Evolutionary conservation across 495 filamentous ascomycete genomes (phyloP), one percentile per base, ranked within the genome.

Genomic region (Xylaria bambusicola): DNA sequence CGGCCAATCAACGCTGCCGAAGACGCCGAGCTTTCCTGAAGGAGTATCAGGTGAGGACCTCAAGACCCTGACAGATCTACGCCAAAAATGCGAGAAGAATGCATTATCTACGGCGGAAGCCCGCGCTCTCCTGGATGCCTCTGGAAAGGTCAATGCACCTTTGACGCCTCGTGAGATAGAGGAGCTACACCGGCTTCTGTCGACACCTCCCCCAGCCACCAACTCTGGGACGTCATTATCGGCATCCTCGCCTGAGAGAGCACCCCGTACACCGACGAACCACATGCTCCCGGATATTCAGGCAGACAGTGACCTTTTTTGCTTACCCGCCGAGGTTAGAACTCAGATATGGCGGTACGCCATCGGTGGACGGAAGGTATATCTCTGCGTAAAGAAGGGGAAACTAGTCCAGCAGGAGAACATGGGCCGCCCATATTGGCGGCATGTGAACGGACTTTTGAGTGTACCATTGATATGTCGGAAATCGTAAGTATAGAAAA

Each of bases 221-320:
- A 53, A 60, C 48, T 29, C 48, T 5, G 48, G 49, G n/a, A 60
- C 40, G 38, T 53, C 48, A 15, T 52, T 49, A 21, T 45, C 35
- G 24, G 31, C 26, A 13, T 35, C 48, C 12, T 17, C 26, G 8
- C 42, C 45, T 10, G 18, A 18, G 6, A 33, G 38, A 21, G 46
- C 57, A 47, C 57, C 31, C 29, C 57, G 57, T n/a, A 60, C 57
- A 23, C 57, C 47, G 29, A 60, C 57, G 20, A 60, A 60, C 49
- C 20, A 60, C 23, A 60, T 60, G 57, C n/a, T 60, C 15, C 57
- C 57, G 4, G 57, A 60, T 4, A 17, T 17, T 1, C 57, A 60
- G 31, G 7, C 6, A 26, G 48, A 60, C 20, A 60, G 57, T 41
- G 38, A 60, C 27, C 21, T 60, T 13, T 60, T 60, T 24, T 51